Evolutionary conservation across 2,329 filamentous ascomycete species (phyloP), one percentile per base, ranked within the genome.

Genomic region (Phialemoniopsis sp.): DNA sequence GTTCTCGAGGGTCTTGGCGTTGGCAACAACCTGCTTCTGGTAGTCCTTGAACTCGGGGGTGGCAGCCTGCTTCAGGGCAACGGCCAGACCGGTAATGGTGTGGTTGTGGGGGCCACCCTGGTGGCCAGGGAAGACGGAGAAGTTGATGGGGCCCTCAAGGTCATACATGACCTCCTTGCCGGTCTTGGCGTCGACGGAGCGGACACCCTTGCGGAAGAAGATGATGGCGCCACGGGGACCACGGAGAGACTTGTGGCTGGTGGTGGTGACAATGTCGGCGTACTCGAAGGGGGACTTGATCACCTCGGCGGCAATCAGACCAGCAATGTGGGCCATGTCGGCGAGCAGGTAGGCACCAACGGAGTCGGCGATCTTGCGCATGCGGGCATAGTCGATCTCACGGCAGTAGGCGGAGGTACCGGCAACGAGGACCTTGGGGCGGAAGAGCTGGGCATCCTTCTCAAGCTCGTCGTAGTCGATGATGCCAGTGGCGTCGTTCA

Each of bases 41-140:
- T 98, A 98, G 46, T 83, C 75, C 71, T 87, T 87, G 80, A 97
- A 98, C 52, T 97, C 91, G 40, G 85, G 81, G 37, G 80, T 84
- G 53, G 89, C 82, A 17, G 93, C 91, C 73, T 98, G 93, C 73
- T 95, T 90, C 49, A 98, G 77, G 33, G 93, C 93, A 43, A 98
- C 93, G 29, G 93, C 84, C 47, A 98, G 78, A 37, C 93, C 93
- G 46, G 91, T 97, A 70, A 98, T 98, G 62, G 93, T 98, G 80
- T 98, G 93, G 76, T 98, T 98, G 78, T 98, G 93, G 38, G 93
- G 93, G 26, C 93, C 93, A 60, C 93, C 93, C 73, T 98, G 93
- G 73, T 98, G 93, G 46, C 93, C 93, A 41, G 93, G 93, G 81
- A 98, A 98, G 63, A 98, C 93, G 42, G 93, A 97, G 67, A 94